These are phyloP conservation scores for Kodamaea hsintzibuensis DNA, from an alignment of 805 yeast genomes.

Conservation along the genomic window DNA sequence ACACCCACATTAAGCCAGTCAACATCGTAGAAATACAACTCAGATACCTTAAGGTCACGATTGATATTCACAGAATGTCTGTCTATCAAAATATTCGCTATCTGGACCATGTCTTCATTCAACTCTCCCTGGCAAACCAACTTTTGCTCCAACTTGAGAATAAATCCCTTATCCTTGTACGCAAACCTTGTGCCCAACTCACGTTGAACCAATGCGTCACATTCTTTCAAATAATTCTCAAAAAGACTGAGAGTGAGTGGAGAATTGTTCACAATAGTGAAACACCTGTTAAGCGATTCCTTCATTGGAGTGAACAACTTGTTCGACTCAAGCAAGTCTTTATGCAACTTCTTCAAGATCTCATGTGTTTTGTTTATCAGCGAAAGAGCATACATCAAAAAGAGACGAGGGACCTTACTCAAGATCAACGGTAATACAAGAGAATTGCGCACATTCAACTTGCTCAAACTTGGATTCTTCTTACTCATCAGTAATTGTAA, in stretches of 20 bases:
- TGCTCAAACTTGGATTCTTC: slow-evolving; percentile 18
- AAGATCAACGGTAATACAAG: slow-evolving; percentile 59
- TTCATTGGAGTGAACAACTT: slow-evolving; percentile 49
- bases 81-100: slow-evolving; percentile 46
- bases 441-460: slow-evolving; percentile 32
- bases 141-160: slow-evolving; percentile 58
- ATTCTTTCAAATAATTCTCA: slow-evolving; percentile 62
- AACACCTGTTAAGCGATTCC: slow-evolving; percentile 53
- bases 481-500: slow-evolving; percentile 42
- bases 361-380: slow-evolving; percentile 65
- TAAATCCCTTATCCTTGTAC: slow-evolving; percentile 24
- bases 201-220: slow-evolving; percentile 42
- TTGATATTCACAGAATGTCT: slow-evolving; percentile 45
- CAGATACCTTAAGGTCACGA: slow-evolving; percentile 51
- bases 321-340: slow-evolving; percentile 44
- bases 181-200: slow-evolving; percentile 26
- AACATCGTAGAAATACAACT: slow-evolving; percentile 62
- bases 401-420: slow-evolving; percentile 69
- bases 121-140: slow-evolving; percentile 62
- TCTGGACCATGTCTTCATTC: slow-evolving; percentile 44
- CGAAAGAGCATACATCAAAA: slow-evolving; percentile 64
- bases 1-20: slow-evolving; percentile 59
- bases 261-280: slow-evolving; percentile 47
- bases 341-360: slow-evolving; percentile 56
- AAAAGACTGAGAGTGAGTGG: slow-evolving; percentile 58